These are phyloP conservation scores for Rasamsonia emersonii DNA, from an alignment of 2,329 filamentous ascomycete genomes.

Conservation along the genomic window DNA sequence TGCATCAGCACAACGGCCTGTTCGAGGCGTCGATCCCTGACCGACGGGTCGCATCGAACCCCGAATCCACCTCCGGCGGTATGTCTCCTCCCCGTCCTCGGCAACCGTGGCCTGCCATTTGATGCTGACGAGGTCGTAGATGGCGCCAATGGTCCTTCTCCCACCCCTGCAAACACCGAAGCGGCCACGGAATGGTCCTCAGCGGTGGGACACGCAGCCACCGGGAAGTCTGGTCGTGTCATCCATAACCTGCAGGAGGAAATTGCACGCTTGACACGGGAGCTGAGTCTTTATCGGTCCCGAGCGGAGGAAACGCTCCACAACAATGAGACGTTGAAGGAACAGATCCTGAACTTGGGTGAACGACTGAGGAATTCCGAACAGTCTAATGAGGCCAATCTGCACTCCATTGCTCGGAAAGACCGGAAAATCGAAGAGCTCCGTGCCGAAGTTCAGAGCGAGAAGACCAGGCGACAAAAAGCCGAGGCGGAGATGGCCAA, in stretches of 20 bases:
- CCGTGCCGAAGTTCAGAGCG: constrained; percentile 31
- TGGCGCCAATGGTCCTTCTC: constrained; percentile 13
- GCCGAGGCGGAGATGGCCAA: constrained; percentile 33
- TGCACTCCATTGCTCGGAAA: constrained; percentile 38
- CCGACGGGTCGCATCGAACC: constrained; percentile 15
- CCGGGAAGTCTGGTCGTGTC: constrained; percentile 43
- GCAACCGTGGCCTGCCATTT: too few species aligned
- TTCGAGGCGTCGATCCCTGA: constrained; percentile 23
- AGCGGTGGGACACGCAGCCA: constrained; percentile 41
- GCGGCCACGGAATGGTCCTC: constrained; percentile 38
- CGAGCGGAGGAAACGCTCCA: constrained; percentile 40
- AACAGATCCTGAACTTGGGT: constrained; percentile 36
- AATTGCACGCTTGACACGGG: constrained; percentile 40
- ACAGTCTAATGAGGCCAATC: constrained; percentile 39
- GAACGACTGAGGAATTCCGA: constrained; percentile 39
- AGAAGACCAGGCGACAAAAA: constrained; percentile 31
- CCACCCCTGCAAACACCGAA: constrained; percentile 23
- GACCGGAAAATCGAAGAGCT: constrained; percentile 42
- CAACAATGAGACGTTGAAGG: constrained; percentile 37
- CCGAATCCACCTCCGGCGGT: constrained; percentile 16
- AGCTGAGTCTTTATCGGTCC: constrained; percentile 37
- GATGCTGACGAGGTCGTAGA: constrained; percentile 12
- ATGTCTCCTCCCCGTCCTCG: constrained; percentile 10
- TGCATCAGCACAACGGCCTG: constrained; percentile 33
- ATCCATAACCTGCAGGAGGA: constrained; percentile 44